Evolutionary conservation across 148 eudicot genomes (phyloP), one percentile per base, ranked within the genome.

Genomic region (Linanthus parryae): DNA sequence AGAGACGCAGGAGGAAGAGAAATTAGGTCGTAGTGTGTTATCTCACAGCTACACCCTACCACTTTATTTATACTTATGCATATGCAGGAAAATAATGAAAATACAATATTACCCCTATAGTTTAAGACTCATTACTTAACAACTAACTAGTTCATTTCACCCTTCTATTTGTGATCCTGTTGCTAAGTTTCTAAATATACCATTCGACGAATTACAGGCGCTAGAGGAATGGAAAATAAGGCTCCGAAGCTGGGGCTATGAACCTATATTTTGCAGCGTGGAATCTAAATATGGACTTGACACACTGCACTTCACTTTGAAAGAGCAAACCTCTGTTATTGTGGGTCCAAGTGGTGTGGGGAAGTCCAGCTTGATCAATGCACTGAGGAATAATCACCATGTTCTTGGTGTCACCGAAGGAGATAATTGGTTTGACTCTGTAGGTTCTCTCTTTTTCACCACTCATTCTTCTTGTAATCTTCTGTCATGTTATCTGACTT

Each of bases 261-360:
- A 71, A 30, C 84, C 98, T 43, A 65, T 91, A 38, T 69, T 91
- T 57, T 91, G 98, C 65, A 91, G 98, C 52, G 95, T 73, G 30
- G 76, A 86, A 48, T 72, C 87, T 35, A 70, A 77, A 45, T 56
- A 25, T 18, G 95, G 86, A 56, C 84, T 91, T 26, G 89, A 91
- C 71, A 74, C 94, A 18, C 86, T 91, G 41, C 70, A 78, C 44
- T 86, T 77, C 63, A 67, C 63, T 63, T 57, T 91, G 62, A 83
- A 86, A 57, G 87, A 75, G 8, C 78, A 82, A 57, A 91, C 94
- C 2, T 78, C 94, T 64, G 98, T 91, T 15, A 80, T 91, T 61
- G 87, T 86, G 54, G 98, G 98, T 61, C 98, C 98, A 16, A 91
- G 98, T 62, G 98, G 98, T 53, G 97, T 91, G 65, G 95, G 98